Base-by-base conservation (phyloP, 805 yeast genomes). In the Myxozyma sirexii region DNA sequence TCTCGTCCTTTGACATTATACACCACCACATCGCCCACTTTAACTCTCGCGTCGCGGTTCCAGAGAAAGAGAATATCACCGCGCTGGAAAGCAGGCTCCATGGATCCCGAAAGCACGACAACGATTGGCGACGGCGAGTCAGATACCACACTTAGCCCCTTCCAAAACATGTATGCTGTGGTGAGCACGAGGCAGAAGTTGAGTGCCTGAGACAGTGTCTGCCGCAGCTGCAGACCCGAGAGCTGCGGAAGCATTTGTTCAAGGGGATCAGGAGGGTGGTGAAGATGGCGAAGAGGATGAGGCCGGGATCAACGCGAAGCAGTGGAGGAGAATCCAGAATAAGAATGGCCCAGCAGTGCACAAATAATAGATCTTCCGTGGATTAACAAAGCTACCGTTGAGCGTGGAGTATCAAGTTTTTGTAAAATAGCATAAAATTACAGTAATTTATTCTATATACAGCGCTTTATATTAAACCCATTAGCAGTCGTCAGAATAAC, bases 11-110 rank as follows among this genome's bases (percentile, higher is more conserved):
- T 80, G 17, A 91, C 82, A 68, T 94, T 91, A 71, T 94, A 94
- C 4, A 94, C 98, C 13, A 94, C 98, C 24, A 94, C 80, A 69
- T 94, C 99, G 23, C 99, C 99, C 0, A 92, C 94, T 47, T 82
- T 77, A 21, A 85, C 84, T 31, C 74, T 72, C 21, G 75, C 70
- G 57, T 87, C 84, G 66, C 97, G 80, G 74, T 94, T 94, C 96
- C 97, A 92, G 57, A 94, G 77, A 69, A 94, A 86, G 62, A 94
- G 76, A 17, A 94, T 86, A 72, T 94, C 99, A 52, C 99, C 99
- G 75, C 99, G 83, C 75, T 94, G 97, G 80, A 94, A 94, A 1
- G 99, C 99, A 1, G 99, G 99, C 73, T 94, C 99, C 99, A 94
- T 94, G 1, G 98, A 93, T 4, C 99, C 99, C 0, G 98, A 91